Evolutionary conservation across 345 rosid genomes (phyloP).

Genomic region (Salix brachista): DNA sequence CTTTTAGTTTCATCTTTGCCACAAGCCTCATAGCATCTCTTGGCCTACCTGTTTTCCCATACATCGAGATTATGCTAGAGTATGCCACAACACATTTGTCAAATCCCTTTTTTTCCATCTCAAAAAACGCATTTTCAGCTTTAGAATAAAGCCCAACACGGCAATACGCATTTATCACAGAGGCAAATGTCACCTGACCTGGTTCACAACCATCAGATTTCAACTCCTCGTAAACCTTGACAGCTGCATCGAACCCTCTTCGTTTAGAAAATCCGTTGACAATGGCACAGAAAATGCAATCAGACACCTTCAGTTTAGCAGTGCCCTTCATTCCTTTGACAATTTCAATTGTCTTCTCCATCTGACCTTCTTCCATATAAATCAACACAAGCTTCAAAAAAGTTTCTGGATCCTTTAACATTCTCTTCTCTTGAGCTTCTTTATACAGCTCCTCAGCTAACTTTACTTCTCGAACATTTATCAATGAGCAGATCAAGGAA

Average conservation of each 20-base stretch:
- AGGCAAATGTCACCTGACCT: constrained; percentile 88
- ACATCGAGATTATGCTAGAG: constrained; percentile 71
- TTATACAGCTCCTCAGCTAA: constrained; percentile 49
- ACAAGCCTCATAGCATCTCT: constrained; percentile 65
- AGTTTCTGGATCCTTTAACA: constrained; percentile 64
- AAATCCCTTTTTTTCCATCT: constrained; percentile 68
- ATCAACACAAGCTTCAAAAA: constrained; percentile 67
- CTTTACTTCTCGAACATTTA: constrained; percentile 31
- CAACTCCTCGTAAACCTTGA: constrained; percentile 49
- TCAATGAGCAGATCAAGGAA: constrained; percentile 53
- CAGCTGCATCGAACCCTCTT: constrained; percentile 56
- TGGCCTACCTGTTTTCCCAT: constrained; percentile 60
- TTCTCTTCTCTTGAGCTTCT: constrained; percentile 53
- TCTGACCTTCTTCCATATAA: constrained; percentile 52
- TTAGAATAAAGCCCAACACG: constrained; percentile 46
- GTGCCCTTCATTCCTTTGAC: constrained; percentile 49
- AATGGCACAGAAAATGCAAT: constrained; percentile 69
- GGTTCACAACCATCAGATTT: constrained; percentile 50
- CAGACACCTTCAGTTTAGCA: constrained; percentile 48
- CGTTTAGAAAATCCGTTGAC: constrained; percentile 62
- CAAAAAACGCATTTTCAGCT: constrained; percentile 57
- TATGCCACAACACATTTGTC: constrained; percentile 79
- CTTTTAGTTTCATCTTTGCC: constrained; percentile 75
- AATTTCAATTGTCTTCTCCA: constrained; percentile 59
- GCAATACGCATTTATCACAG: constrained; percentile 60